phyloP scores from a whole-genome alignment of 768 basidiomycete genomes.

The Hygrocybe punicea region DNA sequence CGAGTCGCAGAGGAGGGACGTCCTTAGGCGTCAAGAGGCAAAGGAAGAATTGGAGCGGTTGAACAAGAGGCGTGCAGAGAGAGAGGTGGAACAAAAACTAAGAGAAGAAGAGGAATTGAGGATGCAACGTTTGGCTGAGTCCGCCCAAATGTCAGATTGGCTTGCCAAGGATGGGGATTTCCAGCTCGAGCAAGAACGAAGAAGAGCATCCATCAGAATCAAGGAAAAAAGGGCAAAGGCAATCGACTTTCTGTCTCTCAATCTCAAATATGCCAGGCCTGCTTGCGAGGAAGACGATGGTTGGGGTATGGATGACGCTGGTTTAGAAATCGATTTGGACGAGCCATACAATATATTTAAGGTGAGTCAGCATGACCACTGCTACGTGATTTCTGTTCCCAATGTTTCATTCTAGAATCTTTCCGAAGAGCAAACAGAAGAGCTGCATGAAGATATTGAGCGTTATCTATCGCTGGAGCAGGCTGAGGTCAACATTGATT shows the following conservation, averaged over 20 bases:
- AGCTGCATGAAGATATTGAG: constrained; percentile 92
- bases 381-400: constrained; percentile 4
- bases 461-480: constrained; percentile 86
- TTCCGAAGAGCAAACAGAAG: constrained; percentile 81
- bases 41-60: constrained; percentile 93
- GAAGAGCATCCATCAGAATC: constrained; percentile 88
- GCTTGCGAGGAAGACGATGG: constrained; percentile 64
- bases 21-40: constrained; percentile 78
- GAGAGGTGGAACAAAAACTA: constrained; percentile 84
- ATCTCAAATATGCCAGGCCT: constrained; percentile 86
- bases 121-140: constrained; percentile 87
- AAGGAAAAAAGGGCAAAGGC: constrained; percentile 97
- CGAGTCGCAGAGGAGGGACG: constrained; percentile 79
- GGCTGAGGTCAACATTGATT: constrained; percentile 83
- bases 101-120: constrained; percentile 91
- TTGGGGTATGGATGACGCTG: constrained; percentile 65
- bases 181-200: constrained; percentile 90
- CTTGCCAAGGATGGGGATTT: constrained; percentile 95
- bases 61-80: constrained; percentile 84
- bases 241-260: constrained; percentile 95
- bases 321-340: constrained; percentile 95
- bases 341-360: constrained; percentile 98
- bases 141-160: constrained; percentile 98
- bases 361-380: constrained; percentile 45
- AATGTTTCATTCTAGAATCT: constrained; percentile 57